Evolutionary conservation across 2,329 filamentous ascomycete species (phyloP), one percentile per base, ranked within the genome.

Genomic region (Fonsecaea monophora): DNA sequence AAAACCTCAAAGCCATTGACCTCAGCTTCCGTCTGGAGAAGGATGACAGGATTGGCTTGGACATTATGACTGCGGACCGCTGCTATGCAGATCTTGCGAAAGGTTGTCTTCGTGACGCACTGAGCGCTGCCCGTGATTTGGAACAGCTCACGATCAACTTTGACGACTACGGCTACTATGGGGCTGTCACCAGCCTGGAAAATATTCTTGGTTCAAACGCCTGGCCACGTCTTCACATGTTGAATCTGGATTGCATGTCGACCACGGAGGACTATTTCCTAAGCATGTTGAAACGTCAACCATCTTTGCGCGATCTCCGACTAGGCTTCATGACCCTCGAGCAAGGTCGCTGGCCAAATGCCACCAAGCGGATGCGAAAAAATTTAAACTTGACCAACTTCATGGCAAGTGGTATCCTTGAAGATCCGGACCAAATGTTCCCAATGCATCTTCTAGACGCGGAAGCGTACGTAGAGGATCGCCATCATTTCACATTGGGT

Each of bases 191-290:
- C 25, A 56, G 55, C 53, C 53, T 70, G 21, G 40, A 66, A 53
- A 57, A 63, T 30, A 55, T 73, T 34, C 38, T 71, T 3, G 67
- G 67, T 9, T 50, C 65, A 4, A 60, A 57, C 42, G 21, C 56
- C 7, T 73, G 71, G 68, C 69, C 70, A 7, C 59, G 66, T 3
- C 66, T 73, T 18, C 53, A 12, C 6, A 53, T 40, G 13, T 62
- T 73, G 25, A 69, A 73, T 42, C 37, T 73, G 9, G 70, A 73
- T 37, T 71, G 64, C 62, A 62, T 73, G 64, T 62, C 69, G 7
- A 63, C 67, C 9, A 68, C 60, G 7, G 53, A 70, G 50, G 61
- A 67, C 25, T 59, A 66, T 38, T 60, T 73, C 7, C 38, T 71
- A 13, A 34, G 53, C 58, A 61, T 66, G 45, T 57, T 72, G 32